These are phyloP conservation scores for Fusarium albosuccineum DNA, from an alignment of 2,329 filamentous ascomycete genomes.

Conservation along the genomic window DNA sequence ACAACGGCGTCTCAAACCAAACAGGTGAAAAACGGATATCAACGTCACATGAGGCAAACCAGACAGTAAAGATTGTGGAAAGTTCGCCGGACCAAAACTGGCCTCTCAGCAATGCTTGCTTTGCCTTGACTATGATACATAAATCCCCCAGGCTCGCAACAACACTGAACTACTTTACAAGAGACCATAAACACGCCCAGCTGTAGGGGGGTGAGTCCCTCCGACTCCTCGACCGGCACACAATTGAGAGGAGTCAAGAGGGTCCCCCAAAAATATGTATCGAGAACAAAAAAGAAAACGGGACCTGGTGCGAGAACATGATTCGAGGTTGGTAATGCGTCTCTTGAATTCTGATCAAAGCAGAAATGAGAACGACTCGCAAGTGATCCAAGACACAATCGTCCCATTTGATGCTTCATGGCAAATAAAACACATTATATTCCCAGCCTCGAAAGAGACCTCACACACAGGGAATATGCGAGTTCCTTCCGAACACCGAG, in stretches of 20 bases:
- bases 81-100: conserved; percentile 56
- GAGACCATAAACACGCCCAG: conserved; percentile 56
- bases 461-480: conserved; percentile 43
- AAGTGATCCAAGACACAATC: conserved; percentile 43
- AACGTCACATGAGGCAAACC: too few species aligned
- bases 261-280: conserved; percentile 23
- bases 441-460: conserved; percentile 48
- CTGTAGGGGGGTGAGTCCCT: conserved; percentile 28
- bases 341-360: conserved; percentile 33
- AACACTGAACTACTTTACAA: conserved; percentile 46
- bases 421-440: conserved; percentile 51
- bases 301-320: conserved; percentile 10
- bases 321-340: conserved; percentile 43
- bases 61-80: neutral
- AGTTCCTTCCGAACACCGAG: conserved; percentile 46
- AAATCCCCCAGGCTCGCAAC: conserved; percentile 43
- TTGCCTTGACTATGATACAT: conserved; percentile 46
- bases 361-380: conserved; percentile 40
- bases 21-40: too few species aligned
- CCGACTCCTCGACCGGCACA: conserved; percentile 7
- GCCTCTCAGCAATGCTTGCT: conserved; percentile 52
- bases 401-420: conserved; percentile 43
- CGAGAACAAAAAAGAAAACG: conserved; percentile 33
- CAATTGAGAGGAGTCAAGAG: conserved; percentile 7
- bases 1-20: neutral